Evolutionary conservation across 495 filamentous ascomycete species (phyloP), one percentile per base, ranked within the genome.

Genomic region (Aspergillus bertholletiae): DNA sequence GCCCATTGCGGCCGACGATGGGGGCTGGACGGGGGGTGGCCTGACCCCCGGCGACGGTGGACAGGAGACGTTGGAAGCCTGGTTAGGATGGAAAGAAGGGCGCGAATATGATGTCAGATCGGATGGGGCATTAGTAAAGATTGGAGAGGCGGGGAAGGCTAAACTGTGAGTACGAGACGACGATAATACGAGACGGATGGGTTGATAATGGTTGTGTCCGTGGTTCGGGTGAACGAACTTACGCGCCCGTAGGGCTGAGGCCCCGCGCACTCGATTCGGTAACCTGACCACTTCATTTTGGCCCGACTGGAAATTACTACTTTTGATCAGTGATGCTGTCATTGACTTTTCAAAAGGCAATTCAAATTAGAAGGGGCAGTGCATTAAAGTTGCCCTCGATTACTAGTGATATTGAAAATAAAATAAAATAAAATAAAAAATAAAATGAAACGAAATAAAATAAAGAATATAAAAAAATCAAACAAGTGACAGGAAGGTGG

Each of bases 71-170:
- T 58, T 97, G 55, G 73, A 76, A 46, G 66, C 80, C 48, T 97
- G 93, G 93, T 75, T 87, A 61, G 89, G 89, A 12, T 94, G 89
- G 88, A 78, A 76, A 49, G 78, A 76, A 56, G 90, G 87, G 0
- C 75, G 74, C 46, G 80, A 96, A 17, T 96, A 86, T 68, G 74
- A 77, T 5, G 65, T 88, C n/a, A 61, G 73, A 17, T 67, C 79
- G 50, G 74, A 84, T 37, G 84, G 84, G 13, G 86, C 79, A 5
- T 60, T 88, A 46, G 27, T 56, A 21, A 34, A 37, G 24, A 35
- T 30, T 17, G 26, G 23, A 17, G 52, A 60, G 43, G n/a, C n/a
- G n/a, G 44, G 41, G 5, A 60, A 58, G 49, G 27, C 48, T 22
- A 64, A 59, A 47, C 32, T 63, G 51, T 63, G 43, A 47, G 28